Evolutionary conservation across 192 early-diverging fungal species (phyloP).

Genomic region (Chytriomyces sp.): DNA sequence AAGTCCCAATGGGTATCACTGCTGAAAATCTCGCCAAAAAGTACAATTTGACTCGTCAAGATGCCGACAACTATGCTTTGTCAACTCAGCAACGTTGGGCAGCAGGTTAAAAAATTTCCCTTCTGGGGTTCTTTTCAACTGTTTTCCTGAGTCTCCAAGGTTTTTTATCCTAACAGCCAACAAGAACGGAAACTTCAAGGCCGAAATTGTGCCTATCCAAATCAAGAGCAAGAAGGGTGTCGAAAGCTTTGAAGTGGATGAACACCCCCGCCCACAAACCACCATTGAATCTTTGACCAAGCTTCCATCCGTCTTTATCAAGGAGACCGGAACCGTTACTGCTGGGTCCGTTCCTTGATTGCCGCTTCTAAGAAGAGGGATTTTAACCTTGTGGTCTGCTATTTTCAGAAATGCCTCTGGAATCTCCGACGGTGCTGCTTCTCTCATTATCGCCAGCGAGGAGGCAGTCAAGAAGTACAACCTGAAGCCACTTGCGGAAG

Average conservation of each 20-base stretch:
- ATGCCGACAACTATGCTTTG: constrained; percentile 86
- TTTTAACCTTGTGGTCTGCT: constrained; percentile 15
- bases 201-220: constrained; percentile 84
- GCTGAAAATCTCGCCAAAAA: constrained; percentile 89
- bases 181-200: constrained; percentile 73
- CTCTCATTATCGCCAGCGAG: constrained; percentile 84
- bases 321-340: constrained; percentile 83
- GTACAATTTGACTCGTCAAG: constrained; percentile 79
- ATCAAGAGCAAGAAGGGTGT: constrained; percentile 78
- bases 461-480: constrained; percentile 79
- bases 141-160: constrained; percentile 6
- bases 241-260: constrained; percentile 77
- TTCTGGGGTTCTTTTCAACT: constrained; percentile 11
- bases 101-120: constrained; percentile 53
- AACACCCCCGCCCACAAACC: constrained; percentile 88
- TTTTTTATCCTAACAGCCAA: constrained; percentile 54
- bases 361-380: not conserved
- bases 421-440: constrained; percentile 92
- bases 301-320: constrained; percentile 86
- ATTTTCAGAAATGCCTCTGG: constrained; percentile 81
- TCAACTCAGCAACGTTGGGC: constrained; percentile 88
- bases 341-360: constrained; percentile 65
- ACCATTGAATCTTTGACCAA: constrained; percentile 79
- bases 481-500: constrained; percentile 82
- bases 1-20: constrained; percentile 91